Evolutionary conservation across 2,329 filamentous ascomycete species (phyloP), one percentile per base, ranked within the genome.

Genomic region (Ceratocystis albifundus): DNA sequence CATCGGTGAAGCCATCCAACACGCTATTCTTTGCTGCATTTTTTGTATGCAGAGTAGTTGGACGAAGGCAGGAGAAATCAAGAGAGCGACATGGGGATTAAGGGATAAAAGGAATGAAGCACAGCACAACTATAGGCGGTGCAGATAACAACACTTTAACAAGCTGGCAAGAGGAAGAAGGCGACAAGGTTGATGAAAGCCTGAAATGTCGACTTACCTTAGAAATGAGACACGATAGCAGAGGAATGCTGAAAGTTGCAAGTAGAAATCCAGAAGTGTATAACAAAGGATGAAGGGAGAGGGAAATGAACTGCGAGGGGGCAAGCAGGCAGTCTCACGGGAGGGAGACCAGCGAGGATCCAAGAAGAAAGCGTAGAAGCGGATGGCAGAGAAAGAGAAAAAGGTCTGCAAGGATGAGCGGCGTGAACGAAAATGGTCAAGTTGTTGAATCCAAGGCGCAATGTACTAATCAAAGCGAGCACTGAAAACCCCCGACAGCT

Each of bases 1-100:
- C 53, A 57, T 57, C 53, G 53, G 53, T 57, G 53, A 57, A 57
- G 53, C 53, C 53, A 57, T 8, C 48, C 17, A 8, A 22, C 48
- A 25, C 8, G 22, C 22, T 25, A 22, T 50, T 50, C 20, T 50
- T 22, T 50, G 48, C 10, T 28, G 8, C 25, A 57, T 32, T 57
- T 53, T 28, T 57, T 25, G 53, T 22, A 4, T 22, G 53, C 53
- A 32, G 53, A 12, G 12, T 17, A 32, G 15, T 7, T 30, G 53
- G 22, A 57, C 53, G 22, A 17, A 57, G 48, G 48, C 48, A 57
- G 53, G 53, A 57, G 5, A 32, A n/a, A 17, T 6, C 20, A 15
- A 30, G 15, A 12, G 22, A 57, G 30, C 12, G 53, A 50, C 8
- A 53, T 20, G 53, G 25, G 53, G 53, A 28, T 30, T 15, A 30